Base-by-base conservation (phyloP, 2,329 filamentous ascomycete species). In the Colletotrichum zoysiae region DNA sequence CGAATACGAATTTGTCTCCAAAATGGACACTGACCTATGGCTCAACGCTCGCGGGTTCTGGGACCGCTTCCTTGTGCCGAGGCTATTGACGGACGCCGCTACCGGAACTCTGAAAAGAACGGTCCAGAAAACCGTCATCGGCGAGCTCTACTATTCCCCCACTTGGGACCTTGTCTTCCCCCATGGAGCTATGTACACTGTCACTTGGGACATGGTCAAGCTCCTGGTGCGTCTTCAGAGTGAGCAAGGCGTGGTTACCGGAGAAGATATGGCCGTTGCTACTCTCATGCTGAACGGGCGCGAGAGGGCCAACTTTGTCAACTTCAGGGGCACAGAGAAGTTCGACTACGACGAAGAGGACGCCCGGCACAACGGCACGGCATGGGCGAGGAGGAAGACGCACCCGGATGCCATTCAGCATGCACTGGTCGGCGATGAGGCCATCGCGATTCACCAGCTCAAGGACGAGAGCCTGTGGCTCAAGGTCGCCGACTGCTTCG, bases 101-200 rank as follows among this genome's bases (percentile, higher is more conserved):
- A 74, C 62, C 5, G 73, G 74, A 1, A 42, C 35, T 0, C 35
- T 65, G 5, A 62, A 62, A 42, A 74, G 74, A 0, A 75, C 71
- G 0, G 74, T 78, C 9, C 58, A 75, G 2, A 73, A 71, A 14
- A 80, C 79, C 6, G 74, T 79, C 9, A 78, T 81, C 18, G 79
- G 76, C 7, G 75, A 79, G 71, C 74, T 78, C 12, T 80, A 76
- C 68, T 78, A 77, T 30, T 77, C 75, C 20, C 66, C 48, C 16
- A 63, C 59, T 7, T 71, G 75, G 70, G 76, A 78, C 62, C 74
- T 77, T 46, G 75, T 75, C 1, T 80, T 78, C 61, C 78, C 79
- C 1, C 78, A 80, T 40, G 79, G 79, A 7, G 76, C 78, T 35
- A 79, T 81, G 75, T 81, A 81, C 74, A 80, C 79, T 23, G 67